phyloP scores from a whole-genome alignment of 2,329 filamentous ascomycete species.

The Colletotrichum viniferum region DNA sequence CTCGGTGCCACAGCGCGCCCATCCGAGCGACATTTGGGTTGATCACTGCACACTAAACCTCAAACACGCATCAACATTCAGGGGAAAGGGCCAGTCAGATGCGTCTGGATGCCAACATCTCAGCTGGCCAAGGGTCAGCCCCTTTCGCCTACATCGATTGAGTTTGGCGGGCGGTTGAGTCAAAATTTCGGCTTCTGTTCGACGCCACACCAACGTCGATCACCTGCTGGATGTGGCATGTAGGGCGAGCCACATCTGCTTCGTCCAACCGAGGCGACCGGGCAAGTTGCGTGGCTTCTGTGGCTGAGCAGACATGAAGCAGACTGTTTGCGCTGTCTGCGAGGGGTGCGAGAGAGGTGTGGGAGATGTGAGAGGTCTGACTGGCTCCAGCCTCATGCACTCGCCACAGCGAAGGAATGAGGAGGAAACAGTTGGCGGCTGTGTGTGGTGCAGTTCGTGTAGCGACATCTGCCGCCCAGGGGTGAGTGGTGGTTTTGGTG shows the following conservation, averaged over 20 bases:
- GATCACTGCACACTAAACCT: not conserved
- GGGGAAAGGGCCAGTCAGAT: constrained; percentile 5
- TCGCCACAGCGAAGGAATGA: constrained; percentile 1
- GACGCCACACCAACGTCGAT: constrained; percentile 3
- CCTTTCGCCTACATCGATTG: not conserved
- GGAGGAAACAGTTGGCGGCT: not conserved
- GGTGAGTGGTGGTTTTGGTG: constrained; percentile 2
- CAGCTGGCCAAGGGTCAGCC: constrained; percentile 12
- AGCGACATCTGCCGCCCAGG: not conserved
- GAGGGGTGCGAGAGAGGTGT: not conserved
- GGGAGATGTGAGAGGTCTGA: not conserved
- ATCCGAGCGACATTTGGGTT: not conserved
- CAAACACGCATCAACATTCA: not conserved
- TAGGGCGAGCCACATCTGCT: not conserved
- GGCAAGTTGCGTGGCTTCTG: constrained; percentile 1
- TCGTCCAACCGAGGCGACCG: not conserved
- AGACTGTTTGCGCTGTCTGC: not conserved
- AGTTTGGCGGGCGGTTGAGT: not conserved
- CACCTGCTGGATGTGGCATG: not conserved
- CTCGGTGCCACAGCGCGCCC: not conserved
- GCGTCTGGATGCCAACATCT: not conserved
- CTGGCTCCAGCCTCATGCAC: constrained; percentile 12
- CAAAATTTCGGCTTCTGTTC: not conserved
- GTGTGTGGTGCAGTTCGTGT: not conserved
- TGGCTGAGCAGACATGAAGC: constrained; percentile 2